phyloP scores from a whole-genome alignment of 78 protist genomes.

The Dictyostelium brefeldianum region DNA sequence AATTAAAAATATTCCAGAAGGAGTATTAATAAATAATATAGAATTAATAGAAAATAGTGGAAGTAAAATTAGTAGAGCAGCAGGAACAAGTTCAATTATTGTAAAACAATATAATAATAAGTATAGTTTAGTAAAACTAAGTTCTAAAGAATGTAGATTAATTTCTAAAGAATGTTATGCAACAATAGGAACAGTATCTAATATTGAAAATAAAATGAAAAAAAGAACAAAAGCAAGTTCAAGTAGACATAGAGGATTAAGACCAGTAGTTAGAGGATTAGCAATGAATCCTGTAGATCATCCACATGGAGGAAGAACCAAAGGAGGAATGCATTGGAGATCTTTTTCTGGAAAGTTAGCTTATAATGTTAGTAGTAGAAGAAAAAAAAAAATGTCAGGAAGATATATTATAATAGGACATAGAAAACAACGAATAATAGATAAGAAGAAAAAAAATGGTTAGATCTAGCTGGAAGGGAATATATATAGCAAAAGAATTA shows the following conservation, averaged over 20 bases:
- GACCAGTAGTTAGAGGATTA: constrained; percentile 9
- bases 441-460: too few relatives aligned
- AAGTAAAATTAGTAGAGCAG: constrained; percentile 14
- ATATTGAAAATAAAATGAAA: not conserved
- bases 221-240: constrained; percentile 3
- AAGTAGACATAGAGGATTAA: not conserved
- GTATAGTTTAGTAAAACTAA: constrained; percentile 33
- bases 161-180: constrained; percentile 29
- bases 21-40: not conserved
- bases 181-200: constrained; percentile 20
- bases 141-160: constrained; percentile 30
- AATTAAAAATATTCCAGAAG: constrained; percentile 14
- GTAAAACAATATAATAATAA: constrained; percentile 13
- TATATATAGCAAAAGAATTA: too few relatives aligned
- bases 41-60: not conserved
- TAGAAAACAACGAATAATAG: too few relatives aligned
- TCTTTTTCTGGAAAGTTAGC: not conserved
- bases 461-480: too few relatives aligned
- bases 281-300: constrained; percentile 14
- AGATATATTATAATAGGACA: not conserved
- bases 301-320: constrained; percentile 17
- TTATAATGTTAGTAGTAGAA: not conserved
- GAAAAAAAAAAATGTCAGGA: not conserved
- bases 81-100: constrained; percentile 30
- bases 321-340: constrained; percentile 25